Conservation (phyloP, 441 rosid genomes). For the Pelargonium cotyledonis region DNA sequence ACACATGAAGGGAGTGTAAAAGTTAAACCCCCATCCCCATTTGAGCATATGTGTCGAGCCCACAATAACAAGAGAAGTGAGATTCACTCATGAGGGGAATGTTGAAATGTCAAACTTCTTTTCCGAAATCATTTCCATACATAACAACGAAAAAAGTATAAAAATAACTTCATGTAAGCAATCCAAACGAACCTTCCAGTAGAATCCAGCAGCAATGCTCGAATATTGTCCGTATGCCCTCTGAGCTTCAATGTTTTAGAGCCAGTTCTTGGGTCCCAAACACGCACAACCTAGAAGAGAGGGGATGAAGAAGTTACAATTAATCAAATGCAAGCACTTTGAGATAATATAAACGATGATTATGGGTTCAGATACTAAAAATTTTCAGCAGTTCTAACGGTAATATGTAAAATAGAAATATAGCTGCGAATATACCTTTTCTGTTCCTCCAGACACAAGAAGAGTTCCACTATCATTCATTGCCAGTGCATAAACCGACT, state of each 20-base stretch:
- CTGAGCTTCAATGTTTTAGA: conserved; percentile 90
- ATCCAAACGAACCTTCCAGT: conserved; percentile 68
- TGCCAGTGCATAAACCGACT: conserved; percentile 96
- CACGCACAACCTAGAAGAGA: conserved; percentile 74
- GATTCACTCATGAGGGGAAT: too few relatives aligned
- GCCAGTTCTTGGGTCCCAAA: conserved; percentile 98
- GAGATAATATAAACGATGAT: not conserved
- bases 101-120: not conserved
- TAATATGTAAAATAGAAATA: not conserved
- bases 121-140: not conserved
- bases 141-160: conserved; percentile 1
- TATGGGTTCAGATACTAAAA: not conserved
- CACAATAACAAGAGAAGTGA: too few relatives aligned
- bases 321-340: not conserved
- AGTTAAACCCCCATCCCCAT: too few relatives aligned
- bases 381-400: not conserved
- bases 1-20: too few relatives aligned
- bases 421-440: conserved; percentile 52
- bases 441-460: conserved; percentile 99
- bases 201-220: conserved; percentile 88
- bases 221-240: conserved; percentile 94
- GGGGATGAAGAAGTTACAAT: not conserved
- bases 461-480: conserved; percentile 81
- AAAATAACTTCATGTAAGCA: conserved; percentile 9
- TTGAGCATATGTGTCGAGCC: too few relatives aligned